Evolutionary conservation across 2,329 filamentous ascomycete genomes (phyloP).

Genomic region (Penicillium sp.): DNA sequence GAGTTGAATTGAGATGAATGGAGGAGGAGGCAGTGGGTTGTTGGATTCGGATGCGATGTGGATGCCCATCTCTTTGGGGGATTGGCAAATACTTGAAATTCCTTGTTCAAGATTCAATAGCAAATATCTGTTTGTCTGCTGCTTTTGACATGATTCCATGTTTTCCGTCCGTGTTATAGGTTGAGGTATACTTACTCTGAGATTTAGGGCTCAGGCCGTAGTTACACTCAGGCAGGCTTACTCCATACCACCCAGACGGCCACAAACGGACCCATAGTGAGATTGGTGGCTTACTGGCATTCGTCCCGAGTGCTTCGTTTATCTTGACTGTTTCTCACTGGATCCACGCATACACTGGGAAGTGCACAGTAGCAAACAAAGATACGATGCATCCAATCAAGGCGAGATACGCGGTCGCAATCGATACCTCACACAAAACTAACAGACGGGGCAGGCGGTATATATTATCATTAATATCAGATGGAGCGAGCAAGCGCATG

Average conservation of each 20-base stretch:
- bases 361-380: not conserved
- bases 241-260: not conserved
- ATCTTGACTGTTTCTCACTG: not conserved
- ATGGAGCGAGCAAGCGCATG: not conserved
- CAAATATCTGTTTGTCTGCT: not conserved
- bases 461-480: constrained; percentile 4
- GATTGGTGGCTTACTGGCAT: not conserved
- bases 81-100: too few species aligned
- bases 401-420: not conserved
- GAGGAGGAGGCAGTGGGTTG: too few species aligned
- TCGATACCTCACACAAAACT: not conserved
- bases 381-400: not conserved
- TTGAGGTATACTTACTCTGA: too few species aligned
- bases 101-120: too few species aligned
- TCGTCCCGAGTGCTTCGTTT: not conserved
- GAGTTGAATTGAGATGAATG: too few species aligned
- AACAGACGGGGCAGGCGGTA: not conserved
- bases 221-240: not conserved
- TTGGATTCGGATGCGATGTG: too few species aligned
- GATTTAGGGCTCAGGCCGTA: not conserved
- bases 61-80: too few species aligned
- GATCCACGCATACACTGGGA: not conserved
- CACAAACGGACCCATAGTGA: not conserved
- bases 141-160: not conserved
- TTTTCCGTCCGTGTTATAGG: too few species aligned